phyloP scores from a whole-genome alignment of 164 flowering plant genomes.

The Magnolia sinica region DNA sequence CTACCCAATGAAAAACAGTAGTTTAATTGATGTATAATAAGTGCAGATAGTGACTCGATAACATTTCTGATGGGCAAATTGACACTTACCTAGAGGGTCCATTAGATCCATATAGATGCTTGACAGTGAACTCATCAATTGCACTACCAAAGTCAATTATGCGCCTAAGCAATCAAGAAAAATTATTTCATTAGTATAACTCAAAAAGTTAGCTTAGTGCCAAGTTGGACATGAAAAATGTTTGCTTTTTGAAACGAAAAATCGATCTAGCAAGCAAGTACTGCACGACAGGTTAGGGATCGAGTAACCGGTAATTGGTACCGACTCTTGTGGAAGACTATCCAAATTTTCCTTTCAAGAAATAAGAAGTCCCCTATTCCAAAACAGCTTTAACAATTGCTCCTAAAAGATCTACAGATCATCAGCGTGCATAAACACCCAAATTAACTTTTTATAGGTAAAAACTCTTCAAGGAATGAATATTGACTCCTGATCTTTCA shows the following conservation, averaged over 20 bases:
- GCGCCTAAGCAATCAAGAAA: conserved; percentile 54
- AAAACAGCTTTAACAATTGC: too few relatives aligned
- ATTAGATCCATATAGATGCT: conserved; percentile 74
- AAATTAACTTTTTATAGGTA: too few relatives aligned
- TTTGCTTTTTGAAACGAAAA: too few relatives aligned
- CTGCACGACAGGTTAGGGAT: too few relatives aligned
- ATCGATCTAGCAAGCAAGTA: neutral
- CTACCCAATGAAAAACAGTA: neutral
- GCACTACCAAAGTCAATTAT: conserved; percentile 99
- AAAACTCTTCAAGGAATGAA: too few relatives aligned
- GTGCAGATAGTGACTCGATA: neutral
- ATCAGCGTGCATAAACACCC: too few relatives aligned
- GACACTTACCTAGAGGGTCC: conserved; percentile 83
- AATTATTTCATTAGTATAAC: neutral
- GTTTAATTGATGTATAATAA: neutral
- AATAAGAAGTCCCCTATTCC: too few relatives aligned
- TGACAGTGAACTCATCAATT: conserved; percentile 73
- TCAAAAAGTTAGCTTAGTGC: neutral
- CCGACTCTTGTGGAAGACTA: too few relatives aligned
- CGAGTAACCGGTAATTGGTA: too few relatives aligned
- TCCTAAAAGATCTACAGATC: too few relatives aligned
- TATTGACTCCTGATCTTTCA: too few relatives aligned
- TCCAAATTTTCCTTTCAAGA: too few relatives aligned
- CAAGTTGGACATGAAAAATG: neutral
- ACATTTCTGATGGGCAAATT: neutral